These are phyloP conservation scores for Tylopilus plumbeoviolaceoides DNA, from an alignment of 768 basidiomycete genomes.

Conservation along the genomic window DNA sequence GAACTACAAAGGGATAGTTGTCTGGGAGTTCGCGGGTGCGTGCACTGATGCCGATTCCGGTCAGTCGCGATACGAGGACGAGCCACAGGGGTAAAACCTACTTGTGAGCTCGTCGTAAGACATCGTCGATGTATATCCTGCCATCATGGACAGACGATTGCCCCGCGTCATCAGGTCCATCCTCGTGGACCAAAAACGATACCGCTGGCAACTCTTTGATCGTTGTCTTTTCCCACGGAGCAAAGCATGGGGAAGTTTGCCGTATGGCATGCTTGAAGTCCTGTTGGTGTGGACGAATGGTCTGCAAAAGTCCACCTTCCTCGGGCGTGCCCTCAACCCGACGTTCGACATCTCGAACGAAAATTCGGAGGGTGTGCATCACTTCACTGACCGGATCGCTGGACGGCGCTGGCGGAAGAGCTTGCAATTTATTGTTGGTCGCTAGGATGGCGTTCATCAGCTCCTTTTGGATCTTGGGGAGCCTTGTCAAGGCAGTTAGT, in stretches of 20 bases:
- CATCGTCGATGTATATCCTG: slow-evolving; percentile 50
- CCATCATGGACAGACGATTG: background rate
- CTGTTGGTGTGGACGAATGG: slow-evolving; percentile 46
- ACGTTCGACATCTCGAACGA: slow-evolving; percentile 40
- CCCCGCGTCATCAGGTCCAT: slow-evolving; percentile 18
- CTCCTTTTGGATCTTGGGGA: slow-evolving; percentile 61
- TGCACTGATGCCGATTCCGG: slow-evolving; percentile 39
- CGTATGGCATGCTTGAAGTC: slow-evolving; percentile 47
- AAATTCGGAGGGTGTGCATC: slow-evolving; percentile 42
- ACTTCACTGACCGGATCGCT: slow-evolving; percentile 57
- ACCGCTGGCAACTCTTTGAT: slow-evolving; percentile 5
- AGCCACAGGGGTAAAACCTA: slow-evolving; percentile 27
- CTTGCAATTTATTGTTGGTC: slow-evolving; percentile 31
- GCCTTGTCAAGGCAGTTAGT: slow-evolving; percentile 32
- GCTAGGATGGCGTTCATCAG: slow-evolving; percentile 41
- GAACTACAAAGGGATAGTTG: slow-evolving; percentile 61
- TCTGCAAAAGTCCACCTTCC: slow-evolving; percentile 50
- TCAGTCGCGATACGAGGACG: background rate
- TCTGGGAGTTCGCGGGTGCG: slow-evolving; percentile 69
- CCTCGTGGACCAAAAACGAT: slow-evolving; percentile 40
- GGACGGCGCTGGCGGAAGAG: slow-evolving; percentile 51
- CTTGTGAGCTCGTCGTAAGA: slow-evolving; percentile 44
- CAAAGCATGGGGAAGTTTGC: slow-evolving; percentile 53
- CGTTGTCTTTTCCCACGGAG: slow-evolving; percentile 38
- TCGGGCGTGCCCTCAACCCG: slow-evolving; percentile 53